Evolutionary conservation across 2,329 filamentous ascomycete genomes (phyloP).

Genomic region (Colletotrichum lentis): DNA sequence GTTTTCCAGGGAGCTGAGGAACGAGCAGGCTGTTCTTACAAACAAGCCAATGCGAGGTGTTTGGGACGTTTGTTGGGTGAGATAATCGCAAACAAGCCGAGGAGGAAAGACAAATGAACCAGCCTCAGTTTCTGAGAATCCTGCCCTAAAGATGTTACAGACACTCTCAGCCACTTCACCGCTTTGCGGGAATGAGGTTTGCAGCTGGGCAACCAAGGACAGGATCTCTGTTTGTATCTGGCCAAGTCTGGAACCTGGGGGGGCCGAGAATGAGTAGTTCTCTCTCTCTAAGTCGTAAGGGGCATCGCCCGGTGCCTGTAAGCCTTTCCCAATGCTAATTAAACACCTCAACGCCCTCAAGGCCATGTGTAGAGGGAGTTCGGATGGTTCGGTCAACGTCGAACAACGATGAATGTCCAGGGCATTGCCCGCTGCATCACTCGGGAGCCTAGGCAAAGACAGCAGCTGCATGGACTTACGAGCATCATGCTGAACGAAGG

Average conservation of each 20-base stretch:
- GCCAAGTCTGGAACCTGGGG: constrained; percentile 41
- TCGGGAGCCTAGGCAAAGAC: constrained; percentile 41
- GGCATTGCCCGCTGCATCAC: background rate
- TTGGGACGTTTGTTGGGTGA: constrained; percentile 65
- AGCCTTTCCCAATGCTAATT: constrained; percentile 73
- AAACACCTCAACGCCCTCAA: constrained; percentile 72
- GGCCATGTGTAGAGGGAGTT: constrained; percentile 59
- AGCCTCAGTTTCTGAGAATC: constrained; percentile 76
- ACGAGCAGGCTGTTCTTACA: constrained; percentile 75
- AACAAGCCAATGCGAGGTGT: constrained; percentile 74
- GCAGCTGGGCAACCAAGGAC: constrained; percentile 56
- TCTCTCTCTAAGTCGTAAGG: constrained; percentile 72
- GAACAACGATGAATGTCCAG: constrained; percentile 27
- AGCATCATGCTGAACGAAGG: constrained; percentile 68
- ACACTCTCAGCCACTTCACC: constrained; percentile 76
- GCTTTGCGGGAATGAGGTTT: constrained; percentile 62
- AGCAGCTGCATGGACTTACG: constrained; percentile 43
- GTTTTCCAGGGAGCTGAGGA: constrained; percentile 67
- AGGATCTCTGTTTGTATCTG: constrained; percentile 58
- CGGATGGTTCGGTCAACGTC: constrained; percentile 41
- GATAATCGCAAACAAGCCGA: constrained; percentile 70
- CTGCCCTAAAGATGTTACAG: constrained; percentile 75
- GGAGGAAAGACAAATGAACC: constrained; percentile 81
- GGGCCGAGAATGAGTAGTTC: constrained; percentile 38
- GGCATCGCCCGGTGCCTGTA: constrained; percentile 73